Base-by-base conservation (phyloP, 2,329 filamentous ascomycete genomes). In the Microsporum audouinii region DNA sequence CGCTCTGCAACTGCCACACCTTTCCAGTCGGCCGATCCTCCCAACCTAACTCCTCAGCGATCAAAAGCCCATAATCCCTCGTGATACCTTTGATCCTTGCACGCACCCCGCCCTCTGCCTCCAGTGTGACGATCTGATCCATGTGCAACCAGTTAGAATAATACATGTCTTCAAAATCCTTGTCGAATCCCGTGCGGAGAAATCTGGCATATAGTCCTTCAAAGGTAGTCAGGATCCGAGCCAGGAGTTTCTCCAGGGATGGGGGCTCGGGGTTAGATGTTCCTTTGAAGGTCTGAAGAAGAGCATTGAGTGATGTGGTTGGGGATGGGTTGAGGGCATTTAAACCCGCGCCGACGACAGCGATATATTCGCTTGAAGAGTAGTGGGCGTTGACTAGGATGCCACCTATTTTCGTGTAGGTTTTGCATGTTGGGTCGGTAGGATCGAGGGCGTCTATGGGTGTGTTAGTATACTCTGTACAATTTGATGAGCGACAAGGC, bases 341-440 rank as follows among this genome's bases (percentile, higher is more conserved):
- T 66, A 99, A 72, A 1, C 94, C 94, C 66, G 90, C 84, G 33
- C 94, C 94, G 1, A 92, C 82, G 17, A 97, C 86, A 45, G 95
- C 83, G 65, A 92, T 88, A 74, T 95, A 97, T 64, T 85, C 82
- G 31, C 85, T 85, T 4, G 83, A 81, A 4, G 82, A 83, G 76
- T 94, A 97, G 62, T 85, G 84, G 64, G 89, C 94, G 71, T 96
- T 95, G 5, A 95, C 88, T 2, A 97, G 81, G 64, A 99, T 94
- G 4, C 94, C 94, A 59, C 89, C 90, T 60, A 99, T 91, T 70
- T 99, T 99, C 66, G 91, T 86, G 67, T 94, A 94, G 29, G 68
- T 70, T 58, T 74, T 73, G 53, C 73, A 71, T 0, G 76, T 72
- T 1, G 78, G 78, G 55, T 79, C 79, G 59, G 73, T 77, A 4